phyloP scores from a whole-genome alignment of 371 early-diverging fungal species.

The Batrachochytrium dendrobatidis region DNA sequence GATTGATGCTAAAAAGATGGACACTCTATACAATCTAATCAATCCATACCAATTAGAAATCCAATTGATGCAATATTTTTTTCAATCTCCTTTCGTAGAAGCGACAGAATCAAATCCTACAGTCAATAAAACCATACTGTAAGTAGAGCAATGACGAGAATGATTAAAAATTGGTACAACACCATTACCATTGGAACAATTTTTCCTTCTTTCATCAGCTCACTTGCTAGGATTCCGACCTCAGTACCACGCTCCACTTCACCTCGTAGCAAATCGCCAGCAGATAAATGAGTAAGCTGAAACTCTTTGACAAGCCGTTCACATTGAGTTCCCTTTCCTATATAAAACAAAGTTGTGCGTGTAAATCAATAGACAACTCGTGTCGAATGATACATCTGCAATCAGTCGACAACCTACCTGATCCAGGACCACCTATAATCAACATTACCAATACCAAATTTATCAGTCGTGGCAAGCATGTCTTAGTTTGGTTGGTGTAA shows the following conservation, averaged over 20 bases:
- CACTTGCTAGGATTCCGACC: slow-evolving; percentile 73
- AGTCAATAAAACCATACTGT: neutral
- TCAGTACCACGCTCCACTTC: slow-evolving; percentile 56
- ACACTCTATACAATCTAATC: no score
- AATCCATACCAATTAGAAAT: slow-evolving; percentile 13
- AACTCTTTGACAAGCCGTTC: slow-evolving; percentile 42
- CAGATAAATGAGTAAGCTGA: slow-evolving; percentile 45
- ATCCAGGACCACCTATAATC: slow-evolving; percentile 31
- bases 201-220: slow-evolving; percentile 81
- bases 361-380: no score
- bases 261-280: slow-evolving; percentile 56
- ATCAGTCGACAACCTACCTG: slow-evolving; percentile 19
- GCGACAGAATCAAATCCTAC: neutral
- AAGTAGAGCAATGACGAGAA: neutral
- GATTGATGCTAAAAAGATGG: no score
- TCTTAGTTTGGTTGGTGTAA: neutral
- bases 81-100: slow-evolving; percentile 5
- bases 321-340: slow-evolving; percentile 39
- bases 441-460: neutral
- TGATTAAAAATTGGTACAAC: neutral
- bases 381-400: no score
- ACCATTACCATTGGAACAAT: slow-evolving; percentile 81
- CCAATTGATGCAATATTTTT: slow-evolving; percentile 7
- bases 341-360: neutral
- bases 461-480: no score